phyloP scores from a whole-genome alignment of 176 grass and related monocot species.

The Oryza punctata region DNA sequence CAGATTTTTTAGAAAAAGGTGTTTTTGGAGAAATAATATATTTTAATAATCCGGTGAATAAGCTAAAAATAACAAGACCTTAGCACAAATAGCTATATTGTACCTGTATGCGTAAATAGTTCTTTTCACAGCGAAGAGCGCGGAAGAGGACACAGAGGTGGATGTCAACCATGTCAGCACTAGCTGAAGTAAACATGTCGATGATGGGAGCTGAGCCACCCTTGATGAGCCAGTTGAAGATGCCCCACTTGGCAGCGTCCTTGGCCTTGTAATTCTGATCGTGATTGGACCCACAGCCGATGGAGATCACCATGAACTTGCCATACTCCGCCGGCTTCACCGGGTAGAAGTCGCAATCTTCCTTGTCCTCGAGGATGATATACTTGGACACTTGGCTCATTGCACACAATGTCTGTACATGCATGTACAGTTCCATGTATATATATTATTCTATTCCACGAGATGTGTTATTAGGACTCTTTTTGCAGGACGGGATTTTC shows the following conservation, averaged over 20 bases:
- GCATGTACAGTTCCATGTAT: not conserved
- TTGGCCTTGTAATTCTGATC: slow-evolving; percentile 43
- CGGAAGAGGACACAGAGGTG: slow-evolving; percentile 66
- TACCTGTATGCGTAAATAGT: slow-evolving; percentile 82
- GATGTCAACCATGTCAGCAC: slow-evolving; percentile 87
- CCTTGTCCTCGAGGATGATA: slow-evolving; percentile 25
- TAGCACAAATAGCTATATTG: no score
- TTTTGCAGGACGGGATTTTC: no score
- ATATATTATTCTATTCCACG: not conserved
- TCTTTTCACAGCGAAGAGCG: slow-evolving; percentile 30
- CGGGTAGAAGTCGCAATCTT: slow-evolving; percentile 38
- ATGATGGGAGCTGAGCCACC: slow-evolving; percentile 49
- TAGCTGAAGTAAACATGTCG: slow-evolving; percentile 67
- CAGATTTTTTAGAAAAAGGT: no score
- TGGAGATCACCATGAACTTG: slow-evolving; percentile 72
- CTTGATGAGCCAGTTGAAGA: slow-evolving; percentile 71
- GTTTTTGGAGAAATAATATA: no score
- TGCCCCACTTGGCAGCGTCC: slow-evolving; percentile 64
- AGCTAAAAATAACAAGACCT: no score
- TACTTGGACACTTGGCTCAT: slow-evolving; percentile 56
- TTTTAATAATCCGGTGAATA: no score
- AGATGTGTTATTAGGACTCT: no score
- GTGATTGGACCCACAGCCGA: slow-evolving; percentile 64
- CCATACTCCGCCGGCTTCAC: slow-evolving; percentile 52
- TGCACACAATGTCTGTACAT: slow-evolving; percentile 52